Conservation (phyloP, 805 yeast species). For the Candida insectorum region DNA sequence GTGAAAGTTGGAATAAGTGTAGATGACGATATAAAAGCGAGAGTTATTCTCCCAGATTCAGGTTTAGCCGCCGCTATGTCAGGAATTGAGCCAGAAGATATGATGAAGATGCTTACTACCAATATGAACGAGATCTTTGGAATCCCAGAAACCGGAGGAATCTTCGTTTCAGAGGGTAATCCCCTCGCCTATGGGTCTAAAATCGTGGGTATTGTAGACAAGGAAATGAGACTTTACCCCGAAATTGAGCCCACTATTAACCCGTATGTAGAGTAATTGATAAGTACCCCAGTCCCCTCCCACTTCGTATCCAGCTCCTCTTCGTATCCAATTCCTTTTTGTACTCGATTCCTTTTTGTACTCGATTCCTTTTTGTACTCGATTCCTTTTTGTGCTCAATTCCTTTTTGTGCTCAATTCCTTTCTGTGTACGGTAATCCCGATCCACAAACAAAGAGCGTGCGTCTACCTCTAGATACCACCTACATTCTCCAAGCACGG, state of each 20-base stretch:
- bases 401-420: too few species aligned
- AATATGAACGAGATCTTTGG: slow-evolving; percentile 6
- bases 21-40: slow-evolving; percentile 5
- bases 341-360: too few species aligned
- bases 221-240: background rate
- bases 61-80: slow-evolving; percentile 7
- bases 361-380: too few species aligned
- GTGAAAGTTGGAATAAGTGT: slow-evolving; percentile 2
- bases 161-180: slow-evolving; percentile 5
- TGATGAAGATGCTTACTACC: slow-evolving; percentile 3
- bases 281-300: too few species aligned
- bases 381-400: too few species aligned
- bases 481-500: too few species aligned
- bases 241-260: slow-evolving; percentile 2
- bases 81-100: background rate
- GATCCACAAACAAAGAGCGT: too few species aligned
- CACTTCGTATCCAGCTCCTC: too few species aligned
- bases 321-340: too few species aligned
- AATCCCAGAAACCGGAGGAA: background rate
- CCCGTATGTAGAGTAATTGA: slow-evolving; percentile 1
- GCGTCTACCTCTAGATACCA: too few species aligned
- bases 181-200: slow-evolving; percentile 5
- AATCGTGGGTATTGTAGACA: slow-evolving; percentile 1
- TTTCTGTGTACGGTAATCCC: too few species aligned
- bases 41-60: slow-evolving; percentile 5